phyloP scores from a whole-genome alignment of 768 basidiomycete species.

The Brasilioporus rufonigricans region DNA sequence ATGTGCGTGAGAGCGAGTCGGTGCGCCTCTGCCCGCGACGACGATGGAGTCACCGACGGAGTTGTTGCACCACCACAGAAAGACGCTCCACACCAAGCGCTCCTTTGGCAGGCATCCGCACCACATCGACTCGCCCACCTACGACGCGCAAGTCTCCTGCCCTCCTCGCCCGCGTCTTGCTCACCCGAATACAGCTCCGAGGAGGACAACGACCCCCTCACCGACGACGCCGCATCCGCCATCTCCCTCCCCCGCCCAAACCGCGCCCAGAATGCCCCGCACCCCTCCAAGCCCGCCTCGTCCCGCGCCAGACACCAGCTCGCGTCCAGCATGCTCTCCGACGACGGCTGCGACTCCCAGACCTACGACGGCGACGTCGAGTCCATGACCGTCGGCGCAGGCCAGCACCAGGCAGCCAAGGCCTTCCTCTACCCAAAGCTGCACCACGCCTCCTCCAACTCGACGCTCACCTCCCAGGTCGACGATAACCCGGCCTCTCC shows the following conservation, averaged over 20 bases:
- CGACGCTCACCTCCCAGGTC: constrained; percentile 51
- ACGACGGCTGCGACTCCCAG: constrained; percentile 78
- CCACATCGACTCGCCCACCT: constrained; percentile 66
- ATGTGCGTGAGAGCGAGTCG: too few relatives aligned
- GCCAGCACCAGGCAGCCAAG: constrained; percentile 35
- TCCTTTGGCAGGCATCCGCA: constrained; percentile 70
- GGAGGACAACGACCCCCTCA: constrained; percentile 85
- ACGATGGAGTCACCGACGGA: constrained; percentile 21
- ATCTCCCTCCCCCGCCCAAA: constrained; percentile 41
- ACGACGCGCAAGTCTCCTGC: constrained; percentile 57
- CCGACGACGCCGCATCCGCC: constrained; percentile 65
- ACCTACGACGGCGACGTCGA: constrained; percentile 92
- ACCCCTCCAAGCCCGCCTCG: constrained; percentile 25
- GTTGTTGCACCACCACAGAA: constrained; percentile 36
- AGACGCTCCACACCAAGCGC: constrained; percentile 45
- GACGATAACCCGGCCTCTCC: too few relatives aligned
- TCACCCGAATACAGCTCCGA: constrained; percentile 54
- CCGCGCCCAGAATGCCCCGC: constrained; percentile 30
- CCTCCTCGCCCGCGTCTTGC: constrained; percentile 2
- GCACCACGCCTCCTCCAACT: constrained; percentile 47
- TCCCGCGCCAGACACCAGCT: constrained; percentile 51
- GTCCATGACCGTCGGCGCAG: constrained; percentile 60
- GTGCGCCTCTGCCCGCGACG: too few relatives aligned
- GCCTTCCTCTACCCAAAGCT: constrained; percentile 29
- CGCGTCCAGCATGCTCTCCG: constrained; percentile 54